Evolutionary conservation across 2,329 filamentous ascomycete species (phyloP), one percentile per base, ranked within the genome.

Genomic region (Apiospora arundinis): DNA sequence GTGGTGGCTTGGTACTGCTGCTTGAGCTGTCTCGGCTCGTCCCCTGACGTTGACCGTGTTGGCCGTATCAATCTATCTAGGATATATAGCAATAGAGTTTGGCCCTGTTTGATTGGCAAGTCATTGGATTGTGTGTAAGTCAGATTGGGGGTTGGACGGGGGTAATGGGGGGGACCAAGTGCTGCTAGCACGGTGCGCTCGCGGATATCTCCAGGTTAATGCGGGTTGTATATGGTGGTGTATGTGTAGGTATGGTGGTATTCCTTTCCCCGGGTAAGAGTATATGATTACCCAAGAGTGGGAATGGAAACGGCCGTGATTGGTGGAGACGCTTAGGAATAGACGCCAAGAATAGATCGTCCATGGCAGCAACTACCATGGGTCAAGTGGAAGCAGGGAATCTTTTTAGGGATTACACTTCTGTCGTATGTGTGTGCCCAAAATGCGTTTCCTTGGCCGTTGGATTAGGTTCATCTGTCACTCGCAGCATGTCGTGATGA

Each of bases 311-410:
- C 12, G 23, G 11, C 5, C 7, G 14, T 56, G 49, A 60, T 37
- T 32, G 52, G 28, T 32, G 52, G 52, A 18, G 52, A 37, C 52
- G 52, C 52, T 60, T 60, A 40, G 32, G 4, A 40, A 40, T 63
- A 37, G 32, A 63, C 28, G 56, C 56, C 56, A 63, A 63, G 56
- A 40, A 40, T 63, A n/a, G 56, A 63, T 40, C 32, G 56, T 63
- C 56, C 56, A 40, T 63, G 37, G 56, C 18, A 63, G 18, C 32
- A 4, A 37, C 16, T 14, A 46, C 2, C 44, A 4, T 56, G 14
- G 46, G 49, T 14, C 28, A 32, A 32, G 16, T 5, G 40, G 9
- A 23, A 28, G 23, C 48, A 32, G 28, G 23, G 49, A 56, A 28
- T 8, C 25, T 2, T 32, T 32, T 32, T 6, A 25, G 28, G 32